phyloP scores from a whole-genome alignment of 192 early-diverging fungal species.

The Allomyces arbusculus region DNA sequence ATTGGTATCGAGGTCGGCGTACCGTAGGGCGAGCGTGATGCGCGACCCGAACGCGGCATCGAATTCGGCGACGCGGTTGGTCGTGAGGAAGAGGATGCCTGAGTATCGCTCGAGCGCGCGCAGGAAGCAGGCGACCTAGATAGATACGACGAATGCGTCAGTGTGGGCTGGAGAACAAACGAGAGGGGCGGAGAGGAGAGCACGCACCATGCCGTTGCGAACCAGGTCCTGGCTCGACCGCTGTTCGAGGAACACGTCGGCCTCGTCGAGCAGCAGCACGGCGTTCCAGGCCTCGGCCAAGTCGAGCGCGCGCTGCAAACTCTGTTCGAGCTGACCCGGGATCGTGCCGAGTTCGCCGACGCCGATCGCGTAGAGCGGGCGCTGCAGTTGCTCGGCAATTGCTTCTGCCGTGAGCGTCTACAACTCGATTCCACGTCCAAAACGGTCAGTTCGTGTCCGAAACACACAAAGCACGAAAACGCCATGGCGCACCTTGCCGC shows the following conservation, averaged over 20 bases:
- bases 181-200: conserved; percentile 2
- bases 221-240: conserved; percentile 21
- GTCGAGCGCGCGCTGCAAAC: conserved; percentile 23
- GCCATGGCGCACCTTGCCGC: conserved; percentile 8
- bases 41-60: conserved; percentile 7
- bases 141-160: no score
- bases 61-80: conserved; percentile 11
- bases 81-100: conserved; percentile 13
- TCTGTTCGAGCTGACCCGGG: conserved; percentile 24
- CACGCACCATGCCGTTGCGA: conserved; percentile 12
- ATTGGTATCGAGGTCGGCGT: conserved; percentile 2
- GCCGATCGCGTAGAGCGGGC: conserved; percentile 31
- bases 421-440: no score
- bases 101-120: conserved; percentile 9
- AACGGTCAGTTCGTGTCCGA: no score
- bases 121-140: conserved; percentile 7
- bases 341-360: conserved; percentile 35
- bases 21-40: conserved; percentile 6
- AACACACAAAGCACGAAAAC: no score
- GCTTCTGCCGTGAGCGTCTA: conserved; percentile 39
- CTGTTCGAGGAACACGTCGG: conserved; percentile 36
- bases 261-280: conserved; percentile 29
- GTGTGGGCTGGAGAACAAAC: neutral
- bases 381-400: conserved; percentile 28
- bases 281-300: conserved; percentile 29